A percentile compares a stretch with the other conserved stretches of the same genome.
Evolutionary conservation across 2,329 filamentous ascomycete species (phyloP).

Genomic region (Fusarium tanahbumbuense): DNA sequence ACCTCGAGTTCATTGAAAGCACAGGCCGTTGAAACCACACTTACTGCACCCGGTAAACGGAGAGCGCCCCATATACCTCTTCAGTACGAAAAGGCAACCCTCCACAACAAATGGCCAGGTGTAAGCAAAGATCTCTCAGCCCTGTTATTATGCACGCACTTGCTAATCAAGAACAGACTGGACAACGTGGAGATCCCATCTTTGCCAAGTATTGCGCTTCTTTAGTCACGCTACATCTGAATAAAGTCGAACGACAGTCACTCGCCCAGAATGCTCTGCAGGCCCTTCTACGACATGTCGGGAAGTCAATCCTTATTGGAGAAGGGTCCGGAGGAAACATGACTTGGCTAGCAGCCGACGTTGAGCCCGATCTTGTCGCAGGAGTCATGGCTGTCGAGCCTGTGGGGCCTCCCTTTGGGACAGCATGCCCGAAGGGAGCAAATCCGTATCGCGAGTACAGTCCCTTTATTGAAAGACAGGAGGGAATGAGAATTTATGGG

Average conservation of each 20-base stretch:
- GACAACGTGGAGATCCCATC: conserved; percentile 55
- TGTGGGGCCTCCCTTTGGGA: conserved; percentile 62
- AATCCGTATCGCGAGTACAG: conserved; percentile 35
- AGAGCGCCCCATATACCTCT: conserved; percentile 19
- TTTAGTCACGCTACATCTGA: conserved; percentile 52
- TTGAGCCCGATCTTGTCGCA: conserved; percentile 59
- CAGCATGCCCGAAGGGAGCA: conserved; percentile 1
- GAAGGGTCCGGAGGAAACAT: conserved; percentile 62
- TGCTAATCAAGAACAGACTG: conserved; percentile 45
- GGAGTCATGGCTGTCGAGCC: conserved; percentile 65
- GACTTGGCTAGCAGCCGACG: conserved; percentile 62
- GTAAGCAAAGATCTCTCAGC: conserved; percentile 15
- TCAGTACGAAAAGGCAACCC: conserved; percentile 41
- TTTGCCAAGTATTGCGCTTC: conserved; percentile 63
- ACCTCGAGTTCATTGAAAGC: conserved; percentile 36
- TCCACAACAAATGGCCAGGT: conserved; percentile 57
- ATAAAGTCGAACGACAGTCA: conserved; percentile 47
- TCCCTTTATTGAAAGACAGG: conserved; percentile 42
- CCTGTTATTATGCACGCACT: not conserved
- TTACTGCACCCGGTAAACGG: conserved; percentile 49
- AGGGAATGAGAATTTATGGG: conserved; percentile 52
- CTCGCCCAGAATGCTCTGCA: conserved; percentile 52
- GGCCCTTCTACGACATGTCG: conserved; percentile 57
- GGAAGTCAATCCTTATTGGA: conserved; percentile 58
- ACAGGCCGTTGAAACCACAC: conserved; percentile 44